These are phyloP conservation scores for Malbranchea cinnamomea DNA, from an alignment of 2,329 filamentous ascomycete species.

Conservation along the genomic window DNA sequence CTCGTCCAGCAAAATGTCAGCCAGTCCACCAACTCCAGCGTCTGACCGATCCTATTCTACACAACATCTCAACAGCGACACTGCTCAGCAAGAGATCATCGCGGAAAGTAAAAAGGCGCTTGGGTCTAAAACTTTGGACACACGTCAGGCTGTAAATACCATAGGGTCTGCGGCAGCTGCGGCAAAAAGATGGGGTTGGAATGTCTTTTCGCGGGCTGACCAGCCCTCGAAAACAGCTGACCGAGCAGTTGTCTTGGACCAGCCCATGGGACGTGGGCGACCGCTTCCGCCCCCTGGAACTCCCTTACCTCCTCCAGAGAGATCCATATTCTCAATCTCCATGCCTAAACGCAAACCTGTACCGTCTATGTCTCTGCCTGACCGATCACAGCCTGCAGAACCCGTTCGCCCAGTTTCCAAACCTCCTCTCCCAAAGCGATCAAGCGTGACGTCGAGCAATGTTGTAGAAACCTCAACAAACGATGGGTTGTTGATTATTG, in stretches of 20 bases:
- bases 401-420: conserved; percentile 24
- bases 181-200: conserved; percentile 46
- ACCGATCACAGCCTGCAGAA: conserved; percentile 16
- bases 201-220: conserved; percentile 33
- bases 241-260: conserved; percentile 33
- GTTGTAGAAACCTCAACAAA: conserved; percentile 21
- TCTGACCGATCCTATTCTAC: no score
- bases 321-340: conserved; percentile 37
- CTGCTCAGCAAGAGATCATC: no score
- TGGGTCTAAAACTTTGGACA: conserved; percentile 6
- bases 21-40: no score
- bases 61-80: no score
- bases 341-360: conserved; percentile 53
- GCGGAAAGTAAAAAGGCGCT: no score
- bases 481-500: conserved; percentile 48
- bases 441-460: conserved; percentile 22
- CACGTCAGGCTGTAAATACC: conserved; percentile 25
- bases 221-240: conserved; percentile 25
- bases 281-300: conserved; percentile 69
- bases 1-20: no score
- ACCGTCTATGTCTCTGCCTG: conserved; percentile 27
- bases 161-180: conserved; percentile 38
- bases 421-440: conserved; percentile 37
- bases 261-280: conserved; percentile 70
- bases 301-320: conserved; percentile 57